phyloP scores from a whole-genome alignment of 495 filamentous ascomycete genomes.

The Aspergillus affinis region DNA sequence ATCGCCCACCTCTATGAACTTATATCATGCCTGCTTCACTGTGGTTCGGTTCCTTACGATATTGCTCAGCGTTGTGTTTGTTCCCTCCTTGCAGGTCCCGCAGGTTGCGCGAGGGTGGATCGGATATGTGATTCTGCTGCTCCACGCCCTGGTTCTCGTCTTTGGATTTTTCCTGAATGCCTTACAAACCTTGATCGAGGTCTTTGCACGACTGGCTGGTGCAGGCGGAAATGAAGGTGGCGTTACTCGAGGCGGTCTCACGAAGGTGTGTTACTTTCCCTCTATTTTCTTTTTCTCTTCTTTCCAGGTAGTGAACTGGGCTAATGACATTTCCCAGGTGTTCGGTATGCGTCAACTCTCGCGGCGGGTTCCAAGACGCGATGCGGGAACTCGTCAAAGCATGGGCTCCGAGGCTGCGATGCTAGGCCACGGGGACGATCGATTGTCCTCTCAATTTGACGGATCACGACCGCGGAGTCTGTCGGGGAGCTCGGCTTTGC shows the following conservation, averaged over 20 bases:
- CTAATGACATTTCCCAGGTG: conserved; percentile 44
- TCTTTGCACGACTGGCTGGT: conserved; percentile 74
- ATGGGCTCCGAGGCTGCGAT: conserved; percentile 80
- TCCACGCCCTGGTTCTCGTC: conserved; percentile 83
- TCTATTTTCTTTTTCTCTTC: conserved; percentile 4
- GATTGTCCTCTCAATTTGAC: conserved; percentile 65
- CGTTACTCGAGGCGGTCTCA: conserved; percentile 80
- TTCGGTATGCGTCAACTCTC: conserved; percentile 93
- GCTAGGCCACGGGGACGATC: conserved; percentile 61
- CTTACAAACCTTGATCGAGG: conserved; percentile 83
- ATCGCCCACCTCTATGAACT: conserved; percentile 94
- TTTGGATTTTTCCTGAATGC: conserved; percentile 95
- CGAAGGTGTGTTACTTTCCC: conserved; percentile 54
- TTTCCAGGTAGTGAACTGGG: background rate
- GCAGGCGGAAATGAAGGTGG: conserved; percentile 75
- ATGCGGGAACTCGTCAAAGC: conserved; percentile 64
- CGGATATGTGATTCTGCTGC: conserved; percentile 84
- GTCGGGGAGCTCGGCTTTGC: conserved; percentile 76
- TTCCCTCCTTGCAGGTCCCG: conserved; percentile 74
- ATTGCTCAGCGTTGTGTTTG: conserved; percentile 82
- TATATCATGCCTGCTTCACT: conserved; percentile 85
- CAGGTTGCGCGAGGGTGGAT: conserved; percentile 87
- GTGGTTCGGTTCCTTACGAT: conserved; percentile 73
- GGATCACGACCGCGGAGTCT: conserved; percentile 72
- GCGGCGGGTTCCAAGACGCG: conserved; percentile 64